Conservation (phyloP, 208 protist species). For the Leishmania braziliensis region DNA sequence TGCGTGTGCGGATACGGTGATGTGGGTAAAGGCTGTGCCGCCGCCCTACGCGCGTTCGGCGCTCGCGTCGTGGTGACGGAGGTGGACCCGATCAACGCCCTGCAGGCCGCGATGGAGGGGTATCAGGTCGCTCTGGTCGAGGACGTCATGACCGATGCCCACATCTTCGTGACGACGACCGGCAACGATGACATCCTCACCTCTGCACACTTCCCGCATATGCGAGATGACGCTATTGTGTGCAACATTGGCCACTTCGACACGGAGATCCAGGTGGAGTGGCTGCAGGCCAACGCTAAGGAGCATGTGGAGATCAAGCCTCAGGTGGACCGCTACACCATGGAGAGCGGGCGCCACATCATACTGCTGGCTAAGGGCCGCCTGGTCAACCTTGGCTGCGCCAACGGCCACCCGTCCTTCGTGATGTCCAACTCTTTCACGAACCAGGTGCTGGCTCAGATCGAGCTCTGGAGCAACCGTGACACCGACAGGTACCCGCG, state of each 20-base stretch:
- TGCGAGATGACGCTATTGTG: conserved; percentile 99
- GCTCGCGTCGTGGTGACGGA: conserved; percentile 98
- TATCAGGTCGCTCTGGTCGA: conserved; percentile 97
- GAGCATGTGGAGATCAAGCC: conserved; percentile 98
- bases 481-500: conserved; percentile 93
- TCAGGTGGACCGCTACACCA: conserved; percentile 98
- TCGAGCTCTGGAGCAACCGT: conserved; percentile 97
- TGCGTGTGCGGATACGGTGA: conserved; percentile 99
- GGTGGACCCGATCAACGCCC: conserved; percentile 99
- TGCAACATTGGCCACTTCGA: conserved; percentile 99
- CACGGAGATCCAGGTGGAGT: conserved; percentile 99
- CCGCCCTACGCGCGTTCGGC: conserved; percentile 95
- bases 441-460: conserved; percentile 99
- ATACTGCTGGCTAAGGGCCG: conserved; percentile 97
- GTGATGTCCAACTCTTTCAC: conserved; percentile 99
- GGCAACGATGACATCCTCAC: conserved; percentile 99
- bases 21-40: conserved; percentile 99
- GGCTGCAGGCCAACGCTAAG: conserved; percentile 93
- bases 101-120: conserved; percentile 99
- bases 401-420: conserved; percentile 99
- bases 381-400: conserved; percentile 99
- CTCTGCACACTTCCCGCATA: conserved; percentile 95
- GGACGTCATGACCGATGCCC: conserved; percentile 83
- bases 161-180: conserved; percentile 99
- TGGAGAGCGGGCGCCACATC: conserved; percentile 95